Evolutionary conservation across 2,329 filamentous ascomycete species (phyloP).

Genomic region (Elsinoe arachidis): DNA sequence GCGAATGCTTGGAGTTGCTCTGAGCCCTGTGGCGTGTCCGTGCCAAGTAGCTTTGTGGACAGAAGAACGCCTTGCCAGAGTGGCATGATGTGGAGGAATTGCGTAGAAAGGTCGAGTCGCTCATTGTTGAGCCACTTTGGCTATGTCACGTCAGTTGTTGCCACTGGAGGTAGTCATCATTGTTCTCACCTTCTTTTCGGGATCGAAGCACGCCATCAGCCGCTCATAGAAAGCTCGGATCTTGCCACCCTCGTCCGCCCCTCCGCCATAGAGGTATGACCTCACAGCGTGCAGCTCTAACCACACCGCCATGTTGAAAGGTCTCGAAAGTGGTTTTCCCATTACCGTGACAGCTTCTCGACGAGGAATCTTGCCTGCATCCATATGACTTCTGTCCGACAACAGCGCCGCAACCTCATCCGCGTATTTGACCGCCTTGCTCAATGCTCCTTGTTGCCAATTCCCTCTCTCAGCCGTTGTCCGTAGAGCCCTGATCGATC

Average conservation of each 20-base stretch:
- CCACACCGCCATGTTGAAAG: slow-evolving; percentile 34
- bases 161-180: neutral
- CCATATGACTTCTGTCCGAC: slow-evolving; percentile 33
- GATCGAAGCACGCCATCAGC: slow-evolving; percentile 27
- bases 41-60: slow-evolving; percentile 33
- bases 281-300: slow-evolving; percentile 36
- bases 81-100: slow-evolving; percentile 21
- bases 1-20: slow-evolving; percentile 20
- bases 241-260: slow-evolving; percentile 29
- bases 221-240: slow-evolving; percentile 34
- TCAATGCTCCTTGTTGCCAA: slow-evolving; percentile 32
- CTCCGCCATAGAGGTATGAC: slow-evolving; percentile 28
- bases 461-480: slow-evolving; percentile 25
- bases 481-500: slow-evolving; percentile 30
- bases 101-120: neutral
- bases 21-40: slow-evolving; percentile 24
- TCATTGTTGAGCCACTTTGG: slow-evolving; percentile 23
- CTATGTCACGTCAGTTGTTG: neutral
- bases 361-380: slow-evolving; percentile 14
- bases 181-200: slow-evolving; percentile 12
- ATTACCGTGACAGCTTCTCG: slow-evolving; percentile 12
- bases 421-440: slow-evolving; percentile 31
- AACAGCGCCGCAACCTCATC: slow-evolving; percentile 34
- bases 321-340: slow-evolving; percentile 27
- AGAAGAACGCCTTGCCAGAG: slow-evolving; percentile 38